Evolutionary conservation across 1,284 basidiomycete species (phyloP), one percentile per base, ranked within the genome.

Genomic region (Boletus semigastroideus): DNA sequence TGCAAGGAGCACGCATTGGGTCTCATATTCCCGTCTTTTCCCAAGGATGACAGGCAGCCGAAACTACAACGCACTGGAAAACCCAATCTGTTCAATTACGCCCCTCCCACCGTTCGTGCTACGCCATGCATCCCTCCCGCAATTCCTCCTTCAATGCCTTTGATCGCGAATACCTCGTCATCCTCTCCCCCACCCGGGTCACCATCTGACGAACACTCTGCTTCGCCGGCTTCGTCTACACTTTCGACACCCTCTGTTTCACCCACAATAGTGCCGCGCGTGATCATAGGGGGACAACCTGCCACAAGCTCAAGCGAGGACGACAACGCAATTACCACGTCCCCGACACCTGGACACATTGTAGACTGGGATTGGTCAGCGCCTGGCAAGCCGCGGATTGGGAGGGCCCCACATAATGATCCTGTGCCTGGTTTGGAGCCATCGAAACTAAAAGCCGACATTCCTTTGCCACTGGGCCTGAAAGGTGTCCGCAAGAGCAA

Each of bases 191-290:
- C 43, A 14, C 17, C 16, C 6, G 37, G 2, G 3, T 2, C 39
- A 6, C 5, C 36, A 5, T 47, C 41, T 12, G 59, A 56, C n/a
- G 56, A 64, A 1, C 65, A 67, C 10, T 42, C 34, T 10, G 1
- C 55, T 4, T 66, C 65, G n/a, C 57, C 67, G 2, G 33, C 57
- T 3, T 69, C 67, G 16, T 66, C 67, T 1, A 56, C 62, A 1
- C 60, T 63, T 30, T 66, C 64, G 0, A 66, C 67, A 5, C 67
- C 64, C 1, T 30, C 51, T 3, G 46, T 41, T 6, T 67, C 66
- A 3, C 64, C 67, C 2, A 54, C 48, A 17, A 60, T 56, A 0
- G n/a, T 53, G 1, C 65, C 67, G 4, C 59, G 48, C 22, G 52
- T 67, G 5, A 64, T 69, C 27, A 59, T 69, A 2, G 55, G 52